Evolutionary conservation across 192 early-diverging fungal genomes (phyloP), one percentile per base, ranked within the genome.

Genomic region (Umbelopsis sp.): DNA sequence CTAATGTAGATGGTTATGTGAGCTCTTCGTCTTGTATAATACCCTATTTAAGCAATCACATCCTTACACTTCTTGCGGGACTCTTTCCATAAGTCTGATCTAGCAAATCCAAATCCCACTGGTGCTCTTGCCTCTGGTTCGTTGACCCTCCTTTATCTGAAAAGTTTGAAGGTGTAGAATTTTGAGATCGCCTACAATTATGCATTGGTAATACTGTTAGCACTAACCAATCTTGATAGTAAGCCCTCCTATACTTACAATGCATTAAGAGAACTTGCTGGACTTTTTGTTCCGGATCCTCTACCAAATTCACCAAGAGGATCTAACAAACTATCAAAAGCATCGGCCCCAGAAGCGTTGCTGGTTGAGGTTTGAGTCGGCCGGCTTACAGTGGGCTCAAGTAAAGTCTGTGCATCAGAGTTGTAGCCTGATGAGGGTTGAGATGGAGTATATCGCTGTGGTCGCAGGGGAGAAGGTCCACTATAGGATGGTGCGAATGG

Each of bases 81-180:
- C 27, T 61, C 33, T 61, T 61, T 30, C 27, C 33, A n/a, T 61
- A 61, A 1, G 55, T 61, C 33, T 61, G 27, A n/a, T 68, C 67
- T 8, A 72, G 53, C 64, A 78, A 58, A 33, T 78, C 76, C 20
- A 78, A 73, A 55, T 78, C 66, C 76, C 76, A 78, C 41, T 65
- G 71, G 22, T 68, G 9, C 13, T 61, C 55, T 35, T 27, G 16
- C 30, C 27, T 18, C 33, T 27, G 25, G 27, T 10, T 41, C 2
- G 37, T 41, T 41, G 37, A 41, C 0, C 37, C 37, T 41, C 27
- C 55, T n/a, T 15, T 30, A 27, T 61, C 55, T 0, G 55, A 61
- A 61, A 61, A 25, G 15, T 61, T 61, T 12, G 55, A 61, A 33
- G 55, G 55, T 18, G 55, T 61, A 35, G 55, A 61, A 18, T 25